These are phyloP conservation scores for Backusella luteola DNA, from an alignment of 192 early-diverging fungal genomes.

Conservation along the genomic window DNA sequence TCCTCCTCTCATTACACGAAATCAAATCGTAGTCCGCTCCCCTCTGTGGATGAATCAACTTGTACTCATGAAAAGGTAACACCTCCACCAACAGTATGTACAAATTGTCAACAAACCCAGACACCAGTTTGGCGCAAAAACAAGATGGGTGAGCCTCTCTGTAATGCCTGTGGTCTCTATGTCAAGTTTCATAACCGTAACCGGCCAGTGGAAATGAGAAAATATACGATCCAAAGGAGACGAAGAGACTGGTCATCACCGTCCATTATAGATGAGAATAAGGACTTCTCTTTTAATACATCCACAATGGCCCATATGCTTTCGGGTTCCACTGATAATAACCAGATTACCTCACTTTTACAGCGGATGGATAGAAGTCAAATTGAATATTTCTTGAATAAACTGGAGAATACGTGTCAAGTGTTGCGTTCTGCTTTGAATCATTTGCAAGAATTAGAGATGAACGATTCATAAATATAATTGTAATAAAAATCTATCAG, in stretches of 20 bases:
- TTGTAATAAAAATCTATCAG: neutral
- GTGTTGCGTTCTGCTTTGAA: slow-evolving; percentile 26
- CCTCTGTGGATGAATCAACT: neutral
- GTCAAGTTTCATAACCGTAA: slow-evolving; percentile 48
- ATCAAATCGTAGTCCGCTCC: neutral
- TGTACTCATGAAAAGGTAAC: neutral
- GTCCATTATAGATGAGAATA: slow-evolving; percentile 12
- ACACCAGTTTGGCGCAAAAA: slow-evolving; percentile 84
- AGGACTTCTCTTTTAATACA: neutral
- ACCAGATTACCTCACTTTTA: slow-evolving; percentile 18
- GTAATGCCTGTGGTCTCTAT: slow-evolving; percentile 80
- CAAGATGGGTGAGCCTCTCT: slow-evolving; percentile 68
- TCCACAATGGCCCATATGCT: neutral
- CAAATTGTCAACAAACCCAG: slow-evolving; percentile 72
- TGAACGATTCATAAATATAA: neutral
- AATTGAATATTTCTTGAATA: slow-evolving; percentile 48
- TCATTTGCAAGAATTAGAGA: neutral
- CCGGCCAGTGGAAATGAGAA: slow-evolving; percentile 50
- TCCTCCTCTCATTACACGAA: neutral
- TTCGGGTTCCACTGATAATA: slow-evolving; percentile 14
- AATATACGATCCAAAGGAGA: slow-evolving; percentile 47
- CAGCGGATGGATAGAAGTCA: slow-evolving; percentile 44
- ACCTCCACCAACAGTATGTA: slow-evolving; percentile 36
- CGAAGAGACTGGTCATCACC: slow-evolving; percentile 46
- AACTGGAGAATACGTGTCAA: slow-evolving; percentile 49